These are phyloP conservation scores for Pseudopithomyces maydicus DNA, from an alignment of 2,329 filamentous ascomycete genomes.

Conservation along the genomic window DNA sequence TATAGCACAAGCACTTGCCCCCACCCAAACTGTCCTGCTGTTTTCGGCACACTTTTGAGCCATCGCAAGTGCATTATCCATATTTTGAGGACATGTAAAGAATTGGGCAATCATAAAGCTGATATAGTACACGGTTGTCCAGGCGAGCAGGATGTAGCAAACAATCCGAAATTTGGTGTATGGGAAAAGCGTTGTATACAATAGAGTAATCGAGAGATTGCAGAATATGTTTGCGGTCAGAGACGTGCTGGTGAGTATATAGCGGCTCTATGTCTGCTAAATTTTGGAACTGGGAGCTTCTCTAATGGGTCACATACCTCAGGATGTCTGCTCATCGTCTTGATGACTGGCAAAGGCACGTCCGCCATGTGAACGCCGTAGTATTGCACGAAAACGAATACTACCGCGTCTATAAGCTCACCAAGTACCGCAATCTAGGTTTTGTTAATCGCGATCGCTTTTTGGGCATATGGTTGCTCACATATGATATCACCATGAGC, in stretches of 20 bases:
- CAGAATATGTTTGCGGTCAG: background rate
- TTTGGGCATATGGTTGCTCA: background rate
- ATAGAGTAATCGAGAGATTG: conserved; percentile 5
- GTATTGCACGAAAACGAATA: background rate
- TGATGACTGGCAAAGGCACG: background rate
- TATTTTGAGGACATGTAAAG: background rate
- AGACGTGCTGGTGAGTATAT: background rate
- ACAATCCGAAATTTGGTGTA: background rate
- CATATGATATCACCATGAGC: conserved; percentile 14
- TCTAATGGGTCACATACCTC: background rate
- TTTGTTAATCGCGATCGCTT: background rate
- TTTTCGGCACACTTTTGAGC: background rate
- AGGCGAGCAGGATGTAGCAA: background rate
- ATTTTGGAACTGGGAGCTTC: background rate
- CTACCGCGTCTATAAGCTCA: background rate
- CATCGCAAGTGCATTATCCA: conserved; percentile 2
- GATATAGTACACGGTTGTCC: background rate
- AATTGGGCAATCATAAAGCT: background rate
- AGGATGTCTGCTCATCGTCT: background rate
- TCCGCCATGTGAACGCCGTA: conserved; percentile 1
- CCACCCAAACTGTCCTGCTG: background rate
- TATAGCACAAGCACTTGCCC: background rate
- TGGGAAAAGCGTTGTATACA: conserved; percentile 2
- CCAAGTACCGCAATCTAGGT: background rate
- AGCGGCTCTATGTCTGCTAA: background rate